Evolutionary conservation across 208 protist genomes (phyloP).

Genomic region (Herpetomonas samuelpessoai): DNA sequence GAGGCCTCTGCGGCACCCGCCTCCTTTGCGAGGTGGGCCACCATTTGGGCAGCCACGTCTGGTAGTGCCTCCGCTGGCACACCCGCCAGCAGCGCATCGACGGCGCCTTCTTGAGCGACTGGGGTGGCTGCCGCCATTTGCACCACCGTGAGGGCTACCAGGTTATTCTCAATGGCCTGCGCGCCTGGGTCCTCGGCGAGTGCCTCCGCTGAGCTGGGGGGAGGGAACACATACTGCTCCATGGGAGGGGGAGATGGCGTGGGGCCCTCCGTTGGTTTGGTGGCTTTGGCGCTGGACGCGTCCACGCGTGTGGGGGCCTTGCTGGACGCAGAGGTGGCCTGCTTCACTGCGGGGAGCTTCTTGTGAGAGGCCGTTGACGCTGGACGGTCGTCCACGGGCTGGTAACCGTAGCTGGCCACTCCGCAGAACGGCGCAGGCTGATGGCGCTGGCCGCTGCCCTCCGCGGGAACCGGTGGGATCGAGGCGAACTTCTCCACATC

Average conservation of each 20-base stretch:
- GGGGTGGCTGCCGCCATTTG: slow-evolving; percentile 18
- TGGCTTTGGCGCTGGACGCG: not conserved
- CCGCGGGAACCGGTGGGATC: not conserved
- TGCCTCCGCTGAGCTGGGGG: not conserved
- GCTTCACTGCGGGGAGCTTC: not conserved
- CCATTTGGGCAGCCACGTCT: not conserved
- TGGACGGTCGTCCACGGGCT: not conserved
- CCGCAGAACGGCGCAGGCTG: not conserved
- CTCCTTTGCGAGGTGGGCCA: not conserved
- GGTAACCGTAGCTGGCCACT: not conserved
- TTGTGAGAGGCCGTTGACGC: no score
- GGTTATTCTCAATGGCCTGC: slow-evolving; percentile 77
- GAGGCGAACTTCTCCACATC: not conserved
- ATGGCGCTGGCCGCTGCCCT: no score
- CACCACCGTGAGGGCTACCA: slow-evolving; percentile 49
- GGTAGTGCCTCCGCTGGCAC: not conserved
- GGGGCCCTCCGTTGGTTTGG: no score
- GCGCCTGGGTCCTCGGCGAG: slow-evolving; percentile 23
- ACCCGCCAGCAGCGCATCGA: not conserved
- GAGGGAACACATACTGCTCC: slow-evolving; percentile 1
- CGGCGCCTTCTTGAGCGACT: not conserved
- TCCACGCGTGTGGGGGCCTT: not conserved
- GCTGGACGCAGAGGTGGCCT: no score
- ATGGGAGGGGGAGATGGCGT: no score
- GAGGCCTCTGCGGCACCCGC: not conserved